Evolutionary conservation across 2,329 filamentous ascomycete species (phyloP).

Genomic region (Pseudogymnoascus sp.): DNA sequence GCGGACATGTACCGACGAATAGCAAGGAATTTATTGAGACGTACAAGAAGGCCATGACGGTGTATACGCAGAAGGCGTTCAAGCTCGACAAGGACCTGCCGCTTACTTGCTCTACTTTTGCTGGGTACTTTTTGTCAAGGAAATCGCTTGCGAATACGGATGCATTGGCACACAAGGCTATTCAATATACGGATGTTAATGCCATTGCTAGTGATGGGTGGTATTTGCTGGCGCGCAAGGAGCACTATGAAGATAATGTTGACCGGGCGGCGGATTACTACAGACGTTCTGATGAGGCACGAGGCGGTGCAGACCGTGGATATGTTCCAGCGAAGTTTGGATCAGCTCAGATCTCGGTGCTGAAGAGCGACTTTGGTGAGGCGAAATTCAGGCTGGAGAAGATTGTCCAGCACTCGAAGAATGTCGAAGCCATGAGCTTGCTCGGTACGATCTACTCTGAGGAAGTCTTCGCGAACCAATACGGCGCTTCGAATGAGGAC

Average conservation of each 20-base stretch:
- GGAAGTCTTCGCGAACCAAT: slow-evolving; percentile 78
- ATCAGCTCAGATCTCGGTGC: slow-evolving; percentile 77
- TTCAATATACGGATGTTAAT: slow-evolving; percentile 93
- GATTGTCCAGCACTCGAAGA: slow-evolving; percentile 79
- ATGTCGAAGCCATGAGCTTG: slow-evolving; percentile 83
- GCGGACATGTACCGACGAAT: slow-evolving; percentile 73
- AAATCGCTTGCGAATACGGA: slow-evolving; percentile 79
- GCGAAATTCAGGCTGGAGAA: slow-evolving; percentile 93
- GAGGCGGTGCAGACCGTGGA: slow-evolving; percentile 84
- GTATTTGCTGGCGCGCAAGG: slow-evolving; percentile 89
- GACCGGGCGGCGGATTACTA: slow-evolving; percentile 80
- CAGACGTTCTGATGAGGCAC: slow-evolving; percentile 80
- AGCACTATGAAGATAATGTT: slow-evolving; percentile 73
- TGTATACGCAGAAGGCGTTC: slow-evolving; percentile 89
- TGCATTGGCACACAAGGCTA: slow-evolving; percentile 81
- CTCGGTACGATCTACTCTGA: slow-evolving; percentile 90
- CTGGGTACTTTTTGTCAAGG: slow-evolving; percentile 79
- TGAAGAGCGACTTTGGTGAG: slow-evolving; percentile 78
- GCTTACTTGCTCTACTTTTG: slow-evolving; percentile 84
- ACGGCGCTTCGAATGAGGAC: slow-evolving; percentile 71
- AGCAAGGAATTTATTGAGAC: slow-evolving; percentile 77
- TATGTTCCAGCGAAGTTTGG: slow-evolving; percentile 95
- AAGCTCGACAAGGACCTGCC: slow-evolving; percentile 89
- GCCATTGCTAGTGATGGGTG: slow-evolving; percentile 95
- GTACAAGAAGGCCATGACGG: slow-evolving; percentile 90